Evolutionary conservation across 192 early-diverging fungal genomes (phyloP).

Genomic region (Phycomyces blakesleeanus): DNA sequence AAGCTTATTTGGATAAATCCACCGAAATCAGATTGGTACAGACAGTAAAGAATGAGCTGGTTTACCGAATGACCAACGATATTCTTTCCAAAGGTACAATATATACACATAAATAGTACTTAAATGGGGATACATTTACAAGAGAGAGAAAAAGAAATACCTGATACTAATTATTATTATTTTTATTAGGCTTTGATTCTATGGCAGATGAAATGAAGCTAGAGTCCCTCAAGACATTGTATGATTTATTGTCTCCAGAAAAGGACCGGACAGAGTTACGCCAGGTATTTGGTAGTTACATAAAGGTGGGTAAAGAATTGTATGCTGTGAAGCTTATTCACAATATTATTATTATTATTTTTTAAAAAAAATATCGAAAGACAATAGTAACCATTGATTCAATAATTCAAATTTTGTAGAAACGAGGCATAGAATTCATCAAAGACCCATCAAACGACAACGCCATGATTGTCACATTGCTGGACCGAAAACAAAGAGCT

Average conservation of each 20-base stretch:
- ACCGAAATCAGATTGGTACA: constrained; percentile 58
- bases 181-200: constrained; percentile 62
- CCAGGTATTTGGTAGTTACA: constrained; percentile 56
- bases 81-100: constrained; percentile 58
- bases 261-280: constrained; percentile 57
- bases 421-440: constrained; percentile 53
- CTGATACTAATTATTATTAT: neutral
- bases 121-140: neutral
- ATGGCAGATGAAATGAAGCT: constrained; percentile 66
- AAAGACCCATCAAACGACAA: constrained; percentile 51
- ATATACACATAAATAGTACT: neutral
- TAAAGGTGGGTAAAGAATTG: too few species aligned
- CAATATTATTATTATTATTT: neutral
- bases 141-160: neutral
- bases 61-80: constrained; percentile 61
- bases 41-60: constrained; percentile 64
- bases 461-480: constrained; percentile 53
- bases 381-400: neutral
- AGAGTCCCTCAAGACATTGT: constrained; percentile 66
- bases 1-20: constrained; percentile 58
- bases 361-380: neutral
- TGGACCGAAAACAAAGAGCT: constrained; percentile 60
- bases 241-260: constrained; percentile 63
- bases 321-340: too few species aligned
- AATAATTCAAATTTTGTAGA: constrained; percentile 28